Base-by-base conservation (phyloP, 2,329 filamentous ascomycete genomes). In the Calonectria hongkongensis region DNA sequence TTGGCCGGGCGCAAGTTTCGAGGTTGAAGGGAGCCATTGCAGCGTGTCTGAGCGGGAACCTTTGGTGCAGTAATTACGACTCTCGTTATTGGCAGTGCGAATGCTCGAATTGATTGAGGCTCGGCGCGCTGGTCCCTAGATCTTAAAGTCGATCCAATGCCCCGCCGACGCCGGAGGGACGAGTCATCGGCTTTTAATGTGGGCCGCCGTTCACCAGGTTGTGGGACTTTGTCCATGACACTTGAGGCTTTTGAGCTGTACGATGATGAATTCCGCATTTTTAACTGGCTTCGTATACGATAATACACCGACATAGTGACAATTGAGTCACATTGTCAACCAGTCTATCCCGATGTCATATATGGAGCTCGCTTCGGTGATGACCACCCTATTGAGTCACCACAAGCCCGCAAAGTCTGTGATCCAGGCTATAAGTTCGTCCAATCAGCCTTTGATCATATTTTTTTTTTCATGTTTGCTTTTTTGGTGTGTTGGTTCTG, bases 1-100 rank as follows among this genome's bases (percentile, higher is more conserved):
- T 96, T 51, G 92, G 89, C 78, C 94, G 90, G 48, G 93, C 94
- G 81, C 94, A 96, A 74, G 90, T 93, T 78, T 93, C 86, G 65
- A 96, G 86, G 81, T 95, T 90, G 84, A 96, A 96, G 39, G 92
- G 87, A 41, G 90, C 88, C 88, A 91, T 92, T 71, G 73, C 81
- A 62, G 43, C 25, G 64, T 45, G 13, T 68, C 10, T 36, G 21
- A 9, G 30, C 21, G 10, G 48, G 9, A 39, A 21, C 56, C 27
- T 43, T 54, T 18, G 27, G 45, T 36, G 30, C 15, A 15, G 43
- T 33, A 50, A 36, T 56, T 39, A 47, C n/a, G 39, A 13, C 54
- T 28, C 30, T 64, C 12, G 41, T 18, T 27, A 50, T 56, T 43
- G 54, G 39, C 51, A 25, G 39, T 48, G 66, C n/a, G 21, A 56